Evolutionary conservation across 202 grass and related monocot genomes (phyloP).

Genomic region (Bolboschoenoplectus hybrid): DNA sequence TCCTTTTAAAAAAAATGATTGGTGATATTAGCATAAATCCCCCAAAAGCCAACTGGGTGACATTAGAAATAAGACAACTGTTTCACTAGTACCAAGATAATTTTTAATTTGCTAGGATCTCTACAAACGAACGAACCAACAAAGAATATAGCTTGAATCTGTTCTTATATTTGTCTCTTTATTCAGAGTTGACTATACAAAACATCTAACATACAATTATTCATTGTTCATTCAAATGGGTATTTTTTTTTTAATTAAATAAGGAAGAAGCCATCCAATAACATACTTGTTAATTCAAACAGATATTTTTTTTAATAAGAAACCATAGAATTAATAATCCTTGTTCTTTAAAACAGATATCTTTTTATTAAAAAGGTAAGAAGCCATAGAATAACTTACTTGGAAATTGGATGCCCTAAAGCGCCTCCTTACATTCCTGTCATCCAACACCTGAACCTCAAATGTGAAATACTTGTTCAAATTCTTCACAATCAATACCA

Average conservation of each 20-base stretch:
- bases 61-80: neutral
- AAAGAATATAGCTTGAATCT: neutral
- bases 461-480: slow-evolving; percentile 96
- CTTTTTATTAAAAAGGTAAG: slow-evolving; percentile 18
- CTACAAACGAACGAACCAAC: neutral
- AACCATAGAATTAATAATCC: neutral
- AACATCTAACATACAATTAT: neutral
- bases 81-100: neutral
- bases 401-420: slow-evolving; percentile 95
- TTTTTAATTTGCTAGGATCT: neutral
- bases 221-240: neutral
- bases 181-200: neutral
- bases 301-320: slow-evolving; percentile 13
- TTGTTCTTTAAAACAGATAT: neutral
- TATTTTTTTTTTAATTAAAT: neutral
- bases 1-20: neutral
- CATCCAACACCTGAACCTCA: slow-evolving; percentile 92
- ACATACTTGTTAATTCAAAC: slow-evolving; percentile 54
- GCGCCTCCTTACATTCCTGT: slow-evolving; percentile 87
- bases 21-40: slow-evolving; percentile 6
- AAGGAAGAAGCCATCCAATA: slow-evolving; percentile 14
- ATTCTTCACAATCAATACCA: slow-evolving; percentile 86
- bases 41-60: neutral
- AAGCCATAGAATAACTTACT: slow-evolving; percentile 47
- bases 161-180: neutral